These are phyloP conservation scores for Triglochin maritima DNA, from an alignment of 106 monocot genomes.

Conservation along the genomic window DNA sequence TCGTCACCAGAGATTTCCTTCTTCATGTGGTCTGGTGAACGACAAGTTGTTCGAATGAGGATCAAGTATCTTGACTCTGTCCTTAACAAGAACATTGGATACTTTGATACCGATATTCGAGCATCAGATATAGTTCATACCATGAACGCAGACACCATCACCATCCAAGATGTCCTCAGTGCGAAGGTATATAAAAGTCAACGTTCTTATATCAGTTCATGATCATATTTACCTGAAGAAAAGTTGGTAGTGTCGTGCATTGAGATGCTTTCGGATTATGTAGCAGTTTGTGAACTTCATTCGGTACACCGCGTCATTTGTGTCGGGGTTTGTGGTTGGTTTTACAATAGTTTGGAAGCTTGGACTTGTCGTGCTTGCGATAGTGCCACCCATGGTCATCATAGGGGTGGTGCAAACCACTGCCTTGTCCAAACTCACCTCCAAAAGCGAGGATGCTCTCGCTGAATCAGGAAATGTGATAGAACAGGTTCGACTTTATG, in stretches of 20 bases:
- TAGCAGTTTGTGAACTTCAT: conserved; percentile 65
- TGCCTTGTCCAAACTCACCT: conserved; percentile 54
- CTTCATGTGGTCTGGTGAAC: conserved; percentile 7
- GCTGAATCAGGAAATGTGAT: conserved; percentile 66
- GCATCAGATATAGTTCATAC: neutral
- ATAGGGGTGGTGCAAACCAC: conserved; percentile 68
- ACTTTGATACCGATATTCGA: conserved; percentile 1
- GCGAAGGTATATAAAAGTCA: neutral
- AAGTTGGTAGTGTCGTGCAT: too few relatives aligned
- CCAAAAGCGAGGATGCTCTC: conserved; percentile 62
- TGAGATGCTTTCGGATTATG: neutral
- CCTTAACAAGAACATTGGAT: neutral
- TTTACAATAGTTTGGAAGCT: conserved; percentile 88
- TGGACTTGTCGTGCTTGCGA: conserved; percentile 78
- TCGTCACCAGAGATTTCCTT: conserved; percentile 1
- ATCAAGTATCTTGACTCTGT: conserved; percentile 2
- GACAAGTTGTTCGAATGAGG: neutral
- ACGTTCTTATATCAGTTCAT: neutral
- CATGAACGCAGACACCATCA: neutral
- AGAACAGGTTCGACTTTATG: conserved; percentile 26
- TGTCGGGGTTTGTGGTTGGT: conserved; percentile 74
- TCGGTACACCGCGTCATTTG: conserved; percentile 80
- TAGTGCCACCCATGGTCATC: conserved; percentile 70
- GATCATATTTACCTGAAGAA: too few relatives aligned
- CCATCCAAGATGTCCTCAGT: conserved; percentile 5